Evolutionary conservation across 2,329 filamentous ascomycete species (phyloP).

Genomic region (Aspergillus sp.): DNA sequence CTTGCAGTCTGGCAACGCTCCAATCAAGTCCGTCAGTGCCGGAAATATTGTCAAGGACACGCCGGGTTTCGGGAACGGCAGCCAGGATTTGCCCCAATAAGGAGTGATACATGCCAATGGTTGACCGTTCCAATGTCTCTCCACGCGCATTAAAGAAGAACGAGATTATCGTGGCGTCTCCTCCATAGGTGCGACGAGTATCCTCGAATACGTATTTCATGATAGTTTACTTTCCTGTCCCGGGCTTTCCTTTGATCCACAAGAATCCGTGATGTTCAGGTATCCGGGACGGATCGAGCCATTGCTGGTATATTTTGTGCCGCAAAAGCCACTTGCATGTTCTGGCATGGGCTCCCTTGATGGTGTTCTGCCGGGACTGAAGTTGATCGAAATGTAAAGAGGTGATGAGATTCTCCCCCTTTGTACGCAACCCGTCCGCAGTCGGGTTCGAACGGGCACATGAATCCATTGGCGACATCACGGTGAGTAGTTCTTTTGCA

Average conservation of each 20-base stretch:
- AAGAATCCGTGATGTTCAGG: slow-evolving; percentile 36
- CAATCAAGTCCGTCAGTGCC: slow-evolving; percentile 16
- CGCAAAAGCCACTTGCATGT: slow-evolving; percentile 52
- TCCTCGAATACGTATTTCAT: slow-evolving; percentile 31
- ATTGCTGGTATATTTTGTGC: slow-evolving; percentile 41
- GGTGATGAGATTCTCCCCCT: too few species aligned
- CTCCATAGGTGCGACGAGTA: not conserved
- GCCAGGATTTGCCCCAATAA: slow-evolving; percentile 33
- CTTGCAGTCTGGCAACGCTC: slow-evolving; percentile 20
- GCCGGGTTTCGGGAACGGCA: slow-evolving; percentile 25
- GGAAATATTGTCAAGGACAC: slow-evolving; percentile 18
- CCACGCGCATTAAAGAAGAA: slow-evolving; percentile 40
- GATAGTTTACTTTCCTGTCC: slow-evolving; percentile 45
- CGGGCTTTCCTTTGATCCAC: slow-evolving; percentile 48
- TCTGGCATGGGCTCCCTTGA: slow-evolving; percentile 42
- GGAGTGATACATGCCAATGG: slow-evolving; percentile 34
- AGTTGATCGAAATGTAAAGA: slow-evolving; percentile 42
- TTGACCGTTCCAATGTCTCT: slow-evolving; percentile 27
- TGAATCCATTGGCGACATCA: too few species aligned
- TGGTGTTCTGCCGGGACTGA: slow-evolving; percentile 42
- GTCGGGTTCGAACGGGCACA: too few species aligned
- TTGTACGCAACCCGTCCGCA: too few species aligned
- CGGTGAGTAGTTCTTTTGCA: too few species aligned
- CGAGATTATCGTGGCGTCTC: slow-evolving; percentile 31
- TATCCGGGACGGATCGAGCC: slow-evolving; percentile 38